A percentile compares a stretch with the other conserved stretches of the same genome.
Evolutionary conservation across 257 asterid species (phyloP).

Genomic region (Jacaranda mimosifolia): DNA sequence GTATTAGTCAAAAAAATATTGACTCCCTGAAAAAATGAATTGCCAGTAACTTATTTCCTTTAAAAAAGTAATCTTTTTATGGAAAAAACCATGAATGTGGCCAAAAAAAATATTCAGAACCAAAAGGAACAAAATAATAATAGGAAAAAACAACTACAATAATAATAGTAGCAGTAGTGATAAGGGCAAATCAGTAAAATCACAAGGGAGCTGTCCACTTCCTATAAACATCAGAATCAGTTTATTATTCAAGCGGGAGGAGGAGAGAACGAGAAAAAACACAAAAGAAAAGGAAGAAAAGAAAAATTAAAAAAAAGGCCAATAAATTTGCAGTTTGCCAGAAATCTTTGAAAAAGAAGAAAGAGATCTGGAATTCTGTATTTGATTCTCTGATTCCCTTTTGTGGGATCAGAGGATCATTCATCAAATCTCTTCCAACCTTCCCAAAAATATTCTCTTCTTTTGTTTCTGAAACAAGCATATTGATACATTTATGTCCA

Average conservation of each 20-base stretch:
- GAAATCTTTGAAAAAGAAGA: constrained; percentile 20
- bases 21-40: constrained; percentile 6
- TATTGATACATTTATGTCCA: constrained; percentile 5
- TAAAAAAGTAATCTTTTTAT: not conserved
- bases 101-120: no score
- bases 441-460: not conserved
- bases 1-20: constrained; percentile 1
- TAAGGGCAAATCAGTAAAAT: constrained; percentile 48
- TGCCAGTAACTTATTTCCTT: constrained; percentile 12
- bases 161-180: not conserved
- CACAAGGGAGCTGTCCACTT: not conserved
- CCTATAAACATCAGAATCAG: constrained; percentile 44
- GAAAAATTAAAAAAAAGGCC: not conserved
- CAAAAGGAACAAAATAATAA: no score
- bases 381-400: constrained; percentile 78
- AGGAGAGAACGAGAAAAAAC: constrained; percentile 32
- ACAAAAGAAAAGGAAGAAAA: not conserved
- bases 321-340: constrained; percentile 27
- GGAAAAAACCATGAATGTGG: not conserved
- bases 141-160: not conserved
- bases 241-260: constrained; percentile 31
- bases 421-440: constrained; percentile 27
- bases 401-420: constrained; percentile 79
- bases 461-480: constrained; percentile 11
- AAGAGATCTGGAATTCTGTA: constrained; percentile 40